Conservation (phyloP, 2,329 filamentous ascomycete genomes). For the Trichoderma sp. region DNA sequence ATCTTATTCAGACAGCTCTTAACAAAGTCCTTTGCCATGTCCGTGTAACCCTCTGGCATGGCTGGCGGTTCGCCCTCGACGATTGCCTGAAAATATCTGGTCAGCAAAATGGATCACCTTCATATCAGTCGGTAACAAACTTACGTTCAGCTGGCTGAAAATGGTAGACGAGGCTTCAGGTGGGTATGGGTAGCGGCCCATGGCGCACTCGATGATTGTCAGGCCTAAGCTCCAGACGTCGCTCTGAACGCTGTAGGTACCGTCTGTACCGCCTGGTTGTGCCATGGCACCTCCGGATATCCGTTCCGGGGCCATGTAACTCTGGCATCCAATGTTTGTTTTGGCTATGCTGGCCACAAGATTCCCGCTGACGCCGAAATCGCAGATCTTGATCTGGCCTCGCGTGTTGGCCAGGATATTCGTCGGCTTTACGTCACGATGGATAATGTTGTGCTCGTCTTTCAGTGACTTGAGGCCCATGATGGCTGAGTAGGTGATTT, state of each 20-base stretch:
- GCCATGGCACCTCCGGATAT: conserved; percentile 84
- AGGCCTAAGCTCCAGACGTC: conserved; percentile 96
- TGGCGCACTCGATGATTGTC: conserved; percentile 92
- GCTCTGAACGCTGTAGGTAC: conserved; percentile 95
- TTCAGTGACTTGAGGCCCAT: conserved; percentile 91
- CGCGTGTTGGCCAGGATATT: conserved; percentile 90
- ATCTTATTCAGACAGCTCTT: conserved; percentile 87
- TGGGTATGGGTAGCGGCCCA: conserved; percentile 92
- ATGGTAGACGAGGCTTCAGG: conserved; percentile 98
- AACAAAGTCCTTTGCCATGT: conserved; percentile 81
- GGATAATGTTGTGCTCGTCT: conserved; percentile 98
- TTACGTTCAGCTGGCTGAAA: conserved; percentile 92
- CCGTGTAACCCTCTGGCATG: conserved; percentile 77
- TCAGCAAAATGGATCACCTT: not conserved
- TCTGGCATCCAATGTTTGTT: conserved; percentile 98
- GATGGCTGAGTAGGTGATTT: conserved; percentile 85
- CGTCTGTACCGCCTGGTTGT: conserved; percentile 64
- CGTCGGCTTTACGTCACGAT: conserved; percentile 98
- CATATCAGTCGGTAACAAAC: conserved; percentile 36
- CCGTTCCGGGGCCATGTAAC: conserved; percentile 97
- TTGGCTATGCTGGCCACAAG: conserved; percentile 96
- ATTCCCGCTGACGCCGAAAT: conserved; percentile 96
- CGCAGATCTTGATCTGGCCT: conserved; percentile 95
- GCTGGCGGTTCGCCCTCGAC: conserved; percentile 94
- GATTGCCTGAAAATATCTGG: conserved; percentile 66